Conservation (phyloP, 805 yeast genomes). For the Zygotorulaspora sp. region DNA sequence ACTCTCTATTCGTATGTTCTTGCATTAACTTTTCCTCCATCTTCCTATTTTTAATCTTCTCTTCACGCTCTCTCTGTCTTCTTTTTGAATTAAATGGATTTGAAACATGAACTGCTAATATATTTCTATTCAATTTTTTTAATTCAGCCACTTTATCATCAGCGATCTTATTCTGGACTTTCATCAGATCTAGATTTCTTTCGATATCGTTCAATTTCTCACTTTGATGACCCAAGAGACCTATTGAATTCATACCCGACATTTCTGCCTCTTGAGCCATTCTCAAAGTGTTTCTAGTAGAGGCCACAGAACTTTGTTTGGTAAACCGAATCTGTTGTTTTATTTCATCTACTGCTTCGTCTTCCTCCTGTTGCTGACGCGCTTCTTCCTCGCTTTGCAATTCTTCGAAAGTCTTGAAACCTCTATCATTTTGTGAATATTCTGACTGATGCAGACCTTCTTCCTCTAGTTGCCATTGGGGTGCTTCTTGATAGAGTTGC, state of each 20-base stretch:
- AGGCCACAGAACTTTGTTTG: constrained; percentile 80
- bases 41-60: constrained; percentile 55
- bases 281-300: constrained; percentile 76
- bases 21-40: constrained; percentile 57
- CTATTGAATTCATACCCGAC: constrained; percentile 76
- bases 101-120: constrained; percentile 71
- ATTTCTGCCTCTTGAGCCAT: constrained; percentile 69
- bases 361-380: constrained; percentile 52
- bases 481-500: constrained; percentile 24
- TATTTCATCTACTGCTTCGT: constrained; percentile 83
- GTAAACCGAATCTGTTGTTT: constrained; percentile 77
- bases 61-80: constrained; percentile 70
- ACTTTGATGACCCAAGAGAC: constrained; percentile 90
- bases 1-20: constrained; percentile 54
- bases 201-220: constrained; percentile 80
- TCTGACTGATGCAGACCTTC: constrained; percentile 3
- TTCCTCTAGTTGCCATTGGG: constrained; percentile 28
- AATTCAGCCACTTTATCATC: constrained; percentile 78
- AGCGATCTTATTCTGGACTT: constrained; percentile 76
- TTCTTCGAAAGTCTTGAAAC: constrained; percentile 34
- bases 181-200: constrained; percentile 67
- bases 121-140: constrained; percentile 70
- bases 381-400: constrained; percentile 36
- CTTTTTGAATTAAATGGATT: constrained; percentile 88
- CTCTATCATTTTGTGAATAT: constrained; percentile 39